phyloP scores from a whole-genome alignment of 257 asterid genomes.

The Apocynum venetum region DNA sequence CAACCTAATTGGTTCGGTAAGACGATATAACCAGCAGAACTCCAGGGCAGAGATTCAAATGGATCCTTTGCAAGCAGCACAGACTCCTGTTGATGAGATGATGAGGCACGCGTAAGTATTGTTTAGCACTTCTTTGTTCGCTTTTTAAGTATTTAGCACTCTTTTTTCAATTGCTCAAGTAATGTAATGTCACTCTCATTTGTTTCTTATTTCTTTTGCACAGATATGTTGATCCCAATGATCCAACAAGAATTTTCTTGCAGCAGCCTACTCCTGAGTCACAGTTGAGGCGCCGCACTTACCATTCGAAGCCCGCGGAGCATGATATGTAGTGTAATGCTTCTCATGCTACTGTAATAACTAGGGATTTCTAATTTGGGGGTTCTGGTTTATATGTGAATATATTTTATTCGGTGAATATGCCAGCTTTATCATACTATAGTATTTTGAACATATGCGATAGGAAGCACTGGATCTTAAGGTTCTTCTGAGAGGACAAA shows the following conservation, averaged over 20 bases:
- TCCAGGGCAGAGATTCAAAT: constrained; percentile 44
- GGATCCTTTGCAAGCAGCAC: constrained; percentile 95
- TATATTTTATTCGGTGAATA: neutral
- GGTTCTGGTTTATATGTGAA: neutral
- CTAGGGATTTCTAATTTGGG: neutral
- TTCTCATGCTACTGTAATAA: neutral
- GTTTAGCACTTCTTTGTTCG: neutral
- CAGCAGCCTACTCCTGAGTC: constrained; percentile 87
- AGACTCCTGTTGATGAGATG: constrained; percentile 95
- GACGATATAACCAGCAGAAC: constrained; percentile 54
- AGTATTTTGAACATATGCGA: neutral
- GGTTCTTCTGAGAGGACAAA: neutral
- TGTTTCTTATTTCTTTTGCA: constrained; percentile 24
- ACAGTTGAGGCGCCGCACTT: constrained; percentile 86
- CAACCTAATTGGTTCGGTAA: constrained; percentile 70
- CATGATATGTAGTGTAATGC: constrained; percentile 20
- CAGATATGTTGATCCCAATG: constrained; percentile 91
- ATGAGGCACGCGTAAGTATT: constrained; percentile 79
- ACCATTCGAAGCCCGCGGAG: constrained; percentile 48
- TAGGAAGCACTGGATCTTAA: neutral
- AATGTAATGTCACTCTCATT: neutral
- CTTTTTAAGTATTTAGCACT: too few relatives aligned
- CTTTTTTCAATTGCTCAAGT: too few relatives aligned
- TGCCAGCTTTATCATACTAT: neutral
- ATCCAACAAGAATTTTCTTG: constrained; percentile 86